Conservation (phyloP, 176 grass and related monocot species). For the Phoenix roebelenii region DNA sequence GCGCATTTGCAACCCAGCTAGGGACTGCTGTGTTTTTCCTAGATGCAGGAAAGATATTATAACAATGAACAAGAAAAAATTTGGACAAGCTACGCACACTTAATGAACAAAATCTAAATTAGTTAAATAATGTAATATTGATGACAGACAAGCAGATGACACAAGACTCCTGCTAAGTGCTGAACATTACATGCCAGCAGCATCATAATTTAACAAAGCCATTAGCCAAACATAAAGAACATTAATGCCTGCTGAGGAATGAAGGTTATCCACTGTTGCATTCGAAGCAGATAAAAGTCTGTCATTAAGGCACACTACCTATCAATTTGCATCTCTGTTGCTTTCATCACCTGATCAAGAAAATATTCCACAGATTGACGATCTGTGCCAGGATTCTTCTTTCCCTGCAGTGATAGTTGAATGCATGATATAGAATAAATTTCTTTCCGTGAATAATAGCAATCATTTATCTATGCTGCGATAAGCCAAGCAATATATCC, state of each 20-base stretch:
- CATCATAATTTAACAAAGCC: background rate
- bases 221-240: background rate
- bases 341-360: conserved; percentile 59
- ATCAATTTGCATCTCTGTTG: conserved; percentile 75
- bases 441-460: background rate
- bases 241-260: background rate
- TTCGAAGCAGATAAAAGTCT: background rate
- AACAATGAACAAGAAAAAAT: too few species aligned
- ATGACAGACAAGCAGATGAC: too few species aligned
- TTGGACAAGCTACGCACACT: too few species aligned
- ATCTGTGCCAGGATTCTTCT: conserved; percentile 83
- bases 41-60: too few species aligned
- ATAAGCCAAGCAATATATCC: too few species aligned
- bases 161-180: too few species aligned
- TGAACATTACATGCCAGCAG: too few species aligned
- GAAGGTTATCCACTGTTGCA: background rate
- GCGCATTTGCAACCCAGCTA: too few species aligned
- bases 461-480: too few species aligned
- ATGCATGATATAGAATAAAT: background rate
- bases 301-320: conserved; percentile 23
- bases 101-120: too few species aligned
- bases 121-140: too few species aligned
- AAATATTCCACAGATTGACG: conserved; percentile 51
- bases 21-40: too few species aligned
- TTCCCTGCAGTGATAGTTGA: conserved; percentile 49